A percentile compares a stretch with the other conserved stretches of the same genome.
Conservation (phyloP, 108 stramenopile species). For the Cylindrotheca fusiformis region DNA sequence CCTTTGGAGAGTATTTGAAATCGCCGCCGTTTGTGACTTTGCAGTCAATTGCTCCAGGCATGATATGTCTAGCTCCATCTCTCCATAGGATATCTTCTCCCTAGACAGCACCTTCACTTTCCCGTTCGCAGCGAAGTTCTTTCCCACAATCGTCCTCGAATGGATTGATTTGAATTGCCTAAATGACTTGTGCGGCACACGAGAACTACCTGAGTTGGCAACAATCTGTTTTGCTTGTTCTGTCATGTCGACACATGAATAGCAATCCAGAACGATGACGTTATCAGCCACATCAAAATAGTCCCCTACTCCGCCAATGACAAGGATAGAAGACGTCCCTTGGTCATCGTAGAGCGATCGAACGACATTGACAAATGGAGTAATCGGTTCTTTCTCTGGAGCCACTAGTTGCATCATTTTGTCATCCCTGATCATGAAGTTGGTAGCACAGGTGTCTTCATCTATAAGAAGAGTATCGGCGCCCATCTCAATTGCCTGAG, state of each 20-base stretch:
- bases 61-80: slow-evolving; percentile 69
- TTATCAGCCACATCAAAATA: slow-evolving; percentile 93
- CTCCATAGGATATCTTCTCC: slow-evolving; percentile 65
- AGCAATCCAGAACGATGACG: slow-evolving; percentile 91
- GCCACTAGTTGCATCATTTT: slow-evolving; percentile 93
- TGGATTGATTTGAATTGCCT: slow-evolving; percentile 42
- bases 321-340: slow-evolving; percentile 85
- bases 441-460: slow-evolving; percentile 93
- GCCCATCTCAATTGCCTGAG: slow-evolving; percentile 82
- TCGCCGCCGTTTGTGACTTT: slow-evolving; percentile 71
- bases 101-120: slow-evolving; percentile 59
- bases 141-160: slow-evolving; percentile 41
- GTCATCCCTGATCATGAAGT: slow-evolving; percentile 94
- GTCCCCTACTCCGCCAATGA: slow-evolving; percentile 93
- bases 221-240: slow-evolving; percentile 80
- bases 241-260: slow-evolving; percentile 81
- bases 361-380: slow-evolving; percentile 89
- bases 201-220: slow-evolving; percentile 28
- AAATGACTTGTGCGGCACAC: background rate
- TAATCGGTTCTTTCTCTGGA: slow-evolving; percentile 93
- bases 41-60: slow-evolving; percentile 79
- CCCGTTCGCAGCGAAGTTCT: slow-evolving; percentile 58
- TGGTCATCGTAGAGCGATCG: slow-evolving; percentile 75
- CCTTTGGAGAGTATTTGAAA: slow-evolving; percentile 61
- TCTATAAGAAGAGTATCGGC: slow-evolving; percentile 89